These are phyloP conservation scores for Penicillium antarcticum DNA, from an alignment of 495 filamentous ascomycete genomes.

Conservation along the genomic window DNA sequence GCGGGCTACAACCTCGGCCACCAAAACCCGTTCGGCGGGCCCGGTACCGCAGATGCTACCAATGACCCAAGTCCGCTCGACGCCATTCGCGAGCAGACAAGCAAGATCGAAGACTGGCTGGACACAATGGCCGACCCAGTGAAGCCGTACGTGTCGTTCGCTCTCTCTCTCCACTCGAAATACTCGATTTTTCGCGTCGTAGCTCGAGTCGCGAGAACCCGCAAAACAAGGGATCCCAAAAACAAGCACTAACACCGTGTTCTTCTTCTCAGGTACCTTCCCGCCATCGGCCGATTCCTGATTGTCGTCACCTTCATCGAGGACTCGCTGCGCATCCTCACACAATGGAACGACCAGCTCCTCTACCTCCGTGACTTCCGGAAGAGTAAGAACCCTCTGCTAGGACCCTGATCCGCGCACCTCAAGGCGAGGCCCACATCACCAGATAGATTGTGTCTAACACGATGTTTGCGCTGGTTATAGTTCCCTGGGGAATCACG, in stretches of 20 bases:
- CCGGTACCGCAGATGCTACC: slow-evolving; percentile 56
- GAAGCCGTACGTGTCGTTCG: slow-evolving; percentile 78
- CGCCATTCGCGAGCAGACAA: slow-evolving; percentile 88
- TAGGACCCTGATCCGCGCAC: slow-evolving; percentile 4
- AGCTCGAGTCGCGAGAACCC: neutral
- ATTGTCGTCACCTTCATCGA: slow-evolving; percentile 99
- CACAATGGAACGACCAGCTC: slow-evolving; percentile 97
- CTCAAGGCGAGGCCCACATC: neutral
- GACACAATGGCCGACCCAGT: slow-evolving; percentile 87
- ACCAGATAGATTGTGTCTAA: slow-evolving; percentile 14
- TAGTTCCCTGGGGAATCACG: slow-evolving; percentile 86
- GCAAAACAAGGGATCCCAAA: slow-evolving; percentile 23
- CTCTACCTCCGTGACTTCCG: slow-evolving; percentile 89
- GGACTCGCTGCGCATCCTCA: slow-evolving; percentile 92
- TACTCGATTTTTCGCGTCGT: neutral
- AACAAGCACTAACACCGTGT: slow-evolving; percentile 33
- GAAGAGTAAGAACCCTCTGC: slow-evolving; percentile 62
- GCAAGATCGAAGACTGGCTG: slow-evolving; percentile 94
- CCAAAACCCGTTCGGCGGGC: slow-evolving; percentile 68
- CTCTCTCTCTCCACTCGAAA: neutral
- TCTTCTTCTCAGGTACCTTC: slow-evolving; percentile 68
- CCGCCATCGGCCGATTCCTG: slow-evolving; percentile 91
- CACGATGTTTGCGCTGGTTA: slow-evolving; percentile 1
- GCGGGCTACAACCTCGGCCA: slow-evolving; percentile 91
- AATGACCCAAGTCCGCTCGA: slow-evolving; percentile 86